Evolutionary conservation across 805 yeast species (phyloP).

Genomic region (Candida nanaspora): DNA sequence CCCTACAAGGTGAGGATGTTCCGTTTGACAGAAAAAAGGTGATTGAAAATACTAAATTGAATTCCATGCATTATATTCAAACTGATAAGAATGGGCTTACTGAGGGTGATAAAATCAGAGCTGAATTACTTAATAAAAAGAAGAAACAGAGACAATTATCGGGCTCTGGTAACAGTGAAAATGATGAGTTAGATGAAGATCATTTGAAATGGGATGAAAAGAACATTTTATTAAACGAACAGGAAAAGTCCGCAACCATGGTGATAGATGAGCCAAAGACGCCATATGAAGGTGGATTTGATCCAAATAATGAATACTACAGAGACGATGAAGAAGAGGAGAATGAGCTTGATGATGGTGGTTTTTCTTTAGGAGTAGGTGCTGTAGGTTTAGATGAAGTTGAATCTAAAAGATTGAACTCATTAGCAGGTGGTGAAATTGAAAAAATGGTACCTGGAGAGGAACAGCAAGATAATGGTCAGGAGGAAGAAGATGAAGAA

Average conservation of each 20-base stretch:
- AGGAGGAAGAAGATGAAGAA: constrained; percentile 18
- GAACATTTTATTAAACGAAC: constrained; percentile 68
- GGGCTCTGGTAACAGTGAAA: constrained; percentile 13
- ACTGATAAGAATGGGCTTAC: background rate
- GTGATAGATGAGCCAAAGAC: constrained; percentile 93
- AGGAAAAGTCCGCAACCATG: constrained; percentile 66
- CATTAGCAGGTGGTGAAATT: constrained; percentile 36
- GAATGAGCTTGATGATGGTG: constrained; percentile 30
- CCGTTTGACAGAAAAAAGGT: constrained; percentile 54
- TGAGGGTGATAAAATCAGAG: constrained; percentile 40
- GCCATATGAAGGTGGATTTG: constrained; percentile 86
- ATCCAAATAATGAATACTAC: constrained; percentile 76
- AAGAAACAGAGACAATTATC: constrained; percentile 10
- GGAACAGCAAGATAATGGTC: constrained; percentile 13
- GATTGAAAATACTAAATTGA: constrained; percentile 68
- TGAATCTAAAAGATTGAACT: constrained; percentile 18
- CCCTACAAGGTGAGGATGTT: constrained; percentile 7
- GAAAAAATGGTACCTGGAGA: constrained; percentile 12
- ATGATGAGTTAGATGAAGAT: constrained; percentile 23
- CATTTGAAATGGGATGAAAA: constrained; percentile 81
- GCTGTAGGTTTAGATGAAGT: constrained; percentile 23
- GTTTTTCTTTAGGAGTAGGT: constrained; percentile 48
- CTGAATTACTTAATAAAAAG: constrained; percentile 34
- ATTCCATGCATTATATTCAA: constrained; percentile 31
- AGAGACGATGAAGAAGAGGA: constrained; percentile 59